Evolutionary conservation across 1,284 basidiomycete genomes (phyloP), one percentile per base, ranked within the genome.

Genomic region (Cutaneotrichosporon cutaneum): DNA sequence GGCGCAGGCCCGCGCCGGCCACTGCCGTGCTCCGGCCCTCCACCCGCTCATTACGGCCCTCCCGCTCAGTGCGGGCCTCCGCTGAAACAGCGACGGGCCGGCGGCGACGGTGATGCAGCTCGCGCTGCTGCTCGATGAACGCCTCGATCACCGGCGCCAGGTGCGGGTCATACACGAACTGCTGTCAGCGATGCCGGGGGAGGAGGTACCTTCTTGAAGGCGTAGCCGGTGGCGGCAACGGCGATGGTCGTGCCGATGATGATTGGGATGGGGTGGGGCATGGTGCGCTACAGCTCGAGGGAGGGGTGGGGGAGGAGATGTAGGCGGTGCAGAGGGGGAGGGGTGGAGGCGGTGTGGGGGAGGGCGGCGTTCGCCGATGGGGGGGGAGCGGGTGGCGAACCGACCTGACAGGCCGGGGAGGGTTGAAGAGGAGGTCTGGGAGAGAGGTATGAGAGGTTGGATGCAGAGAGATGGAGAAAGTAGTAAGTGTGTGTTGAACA

Each of bases 131-230:
- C 7, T 70, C 68, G 22, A 75, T 59, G 50, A 75, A 60, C 3
- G 73, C 73, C 53, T 77, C 76, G 50, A 77, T 62, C 44, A 68
- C 56, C 5, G 70, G 73, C 1, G 74, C 73, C 13, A 77, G 68
- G 53, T 77, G 76, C 0, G 75, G 74, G 61, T 77, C 76, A 61
- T 77, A 77, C 27, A 77, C 63, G 53, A 73, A 75, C 76, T 77
- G 53, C 11, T 9, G 21, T 61, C 52, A 61, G 56, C 44, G 16
- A 30, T 7, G 16, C 26, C 14, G 14, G 18, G 27, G 4, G 30
- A 10, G 1, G 47, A 11, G 14, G 5, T 42, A 42, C 39, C 69
- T 77, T 77, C 59, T 77, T 77, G 65, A 77, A 74, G 1, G 70
- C 73, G 56, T 76, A 76, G 3, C 71, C 75, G 0, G 72, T 71